Percentiles rank a stretch among this genome's conserved stretches.
Conservation (phyloP, 1,139 yeast species). For the Meyerozyma carpophila region DNA sequence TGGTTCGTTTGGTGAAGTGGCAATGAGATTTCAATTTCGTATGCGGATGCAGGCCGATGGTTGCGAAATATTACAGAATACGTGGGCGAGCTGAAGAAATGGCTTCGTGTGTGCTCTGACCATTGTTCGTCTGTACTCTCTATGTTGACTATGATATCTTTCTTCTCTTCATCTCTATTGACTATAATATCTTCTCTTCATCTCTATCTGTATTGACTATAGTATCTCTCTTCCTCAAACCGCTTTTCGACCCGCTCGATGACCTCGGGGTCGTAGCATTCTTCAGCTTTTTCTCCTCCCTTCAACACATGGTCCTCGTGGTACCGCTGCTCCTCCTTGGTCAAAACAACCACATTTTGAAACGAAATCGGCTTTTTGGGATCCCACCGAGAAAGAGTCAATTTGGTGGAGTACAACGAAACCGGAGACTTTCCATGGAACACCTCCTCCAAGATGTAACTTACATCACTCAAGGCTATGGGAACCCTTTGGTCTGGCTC, state of each 20-base stretch:
- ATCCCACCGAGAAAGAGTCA: slow-evolving; percentile 82
- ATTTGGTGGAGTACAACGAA: slow-evolving; percentile 75
- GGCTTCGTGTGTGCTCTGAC: too few species aligned
- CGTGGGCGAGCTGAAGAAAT: neutral
- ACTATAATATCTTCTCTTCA: slow-evolving; percentile 44
- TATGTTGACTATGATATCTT: too few species aligned
- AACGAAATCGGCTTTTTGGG: slow-evolving; percentile 50
- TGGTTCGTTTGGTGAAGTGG: neutral
- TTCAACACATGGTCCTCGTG: slow-evolving; percentile 73
- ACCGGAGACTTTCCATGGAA: slow-evolving; percentile 89
- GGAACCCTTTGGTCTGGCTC: slow-evolving; percentile 67
- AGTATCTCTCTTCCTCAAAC: slow-evolving; percentile 70
- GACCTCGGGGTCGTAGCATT: slow-evolving; percentile 61
- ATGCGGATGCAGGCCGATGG: neutral
- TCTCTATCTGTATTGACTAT: slow-evolving; percentile 40
- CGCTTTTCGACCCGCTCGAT: slow-evolving; percentile 56
- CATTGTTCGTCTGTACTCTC: too few species aligned
- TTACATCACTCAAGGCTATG: slow-evolving; percentile 65
- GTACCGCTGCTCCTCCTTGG: slow-evolving; percentile 75
- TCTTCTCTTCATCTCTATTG: slow-evolving; percentile 24
- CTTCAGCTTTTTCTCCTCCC: slow-evolving; percentile 56
- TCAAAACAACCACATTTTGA: slow-evolving; percentile 80
- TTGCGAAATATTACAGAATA: neutral
- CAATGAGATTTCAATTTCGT: neutral
- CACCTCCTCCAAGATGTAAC: slow-evolving; percentile 85